phyloP scores from a whole-genome alignment of 2,329 filamentous ascomycete genomes.

The Colletotrichum costaricense region DNA sequence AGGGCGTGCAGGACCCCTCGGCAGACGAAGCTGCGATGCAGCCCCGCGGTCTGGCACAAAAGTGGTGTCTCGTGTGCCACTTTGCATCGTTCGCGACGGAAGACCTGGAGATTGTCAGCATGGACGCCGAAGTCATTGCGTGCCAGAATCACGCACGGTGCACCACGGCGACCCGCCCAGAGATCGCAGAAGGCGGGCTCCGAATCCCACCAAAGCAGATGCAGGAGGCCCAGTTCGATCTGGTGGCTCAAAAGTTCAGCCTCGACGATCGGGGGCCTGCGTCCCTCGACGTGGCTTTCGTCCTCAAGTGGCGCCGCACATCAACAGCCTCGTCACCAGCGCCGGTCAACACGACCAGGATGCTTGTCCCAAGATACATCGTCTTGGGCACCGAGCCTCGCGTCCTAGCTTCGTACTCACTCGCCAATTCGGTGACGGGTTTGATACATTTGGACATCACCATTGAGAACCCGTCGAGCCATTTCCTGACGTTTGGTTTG shows the following conservation, averaged over 20 bases:
- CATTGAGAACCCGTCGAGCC: slow-evolving; percentile 93
- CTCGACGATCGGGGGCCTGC: slow-evolving; percentile 86
- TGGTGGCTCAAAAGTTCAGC: slow-evolving; percentile 79
- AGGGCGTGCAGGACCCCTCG: slow-evolving; percentile 53
- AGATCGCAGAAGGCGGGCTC: slow-evolving; percentile 54
- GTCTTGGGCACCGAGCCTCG: slow-evolving; percentile 88
- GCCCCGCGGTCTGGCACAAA: slow-evolving; percentile 76
- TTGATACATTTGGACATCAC: slow-evolving; percentile 66
- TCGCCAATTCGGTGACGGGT: slow-evolving; percentile 47
- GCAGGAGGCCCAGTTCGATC: slow-evolving; percentile 77
- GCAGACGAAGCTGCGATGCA: slow-evolving; percentile 43
- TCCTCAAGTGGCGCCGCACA: slow-evolving; percentile 82
- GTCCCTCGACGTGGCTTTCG: slow-evolving; percentile 78
- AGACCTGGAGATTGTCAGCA: slow-evolving; percentile 71
- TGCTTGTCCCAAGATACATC: slow-evolving; percentile 83
- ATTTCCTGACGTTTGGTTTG: slow-evolving; percentile 93
- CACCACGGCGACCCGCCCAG: slow-evolving; percentile 52
- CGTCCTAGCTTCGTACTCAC: slow-evolving; percentile 73
- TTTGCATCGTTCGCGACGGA: slow-evolving; percentile 83
- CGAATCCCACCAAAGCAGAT: slow-evolving; percentile 74
- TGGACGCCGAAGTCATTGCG: slow-evolving; percentile 71
- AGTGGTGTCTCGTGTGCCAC: slow-evolving; percentile 81
- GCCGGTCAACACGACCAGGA: slow-evolving; percentile 69
- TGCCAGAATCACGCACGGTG: slow-evolving; percentile 73
- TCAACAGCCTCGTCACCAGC: slow-evolving; percentile 22